Percentiles rank a stretch among this genome's conserved stretches.
These are phyloP conservation scores for Fusarium abutilonis DNA, from an alignment of 2,329 filamentous ascomycete species.

Conservation along the genomic window DNA sequence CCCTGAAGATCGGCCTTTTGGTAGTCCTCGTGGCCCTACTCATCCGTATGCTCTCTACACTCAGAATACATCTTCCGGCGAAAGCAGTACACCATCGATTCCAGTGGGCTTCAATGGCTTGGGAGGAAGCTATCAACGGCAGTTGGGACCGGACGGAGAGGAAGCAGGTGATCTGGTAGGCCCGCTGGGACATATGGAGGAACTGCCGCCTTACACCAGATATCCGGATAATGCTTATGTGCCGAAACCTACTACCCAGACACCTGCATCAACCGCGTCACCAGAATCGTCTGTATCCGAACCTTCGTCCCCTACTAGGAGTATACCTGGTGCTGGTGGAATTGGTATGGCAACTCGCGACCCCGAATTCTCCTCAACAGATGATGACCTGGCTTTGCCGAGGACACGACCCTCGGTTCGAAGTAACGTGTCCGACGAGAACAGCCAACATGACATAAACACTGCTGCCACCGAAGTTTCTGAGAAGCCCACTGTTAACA, in stretches of 20 bases:
- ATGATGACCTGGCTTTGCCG: constrained; percentile 62
- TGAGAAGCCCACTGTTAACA: constrained; percentile 60
- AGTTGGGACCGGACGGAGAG: constrained; percentile 81
- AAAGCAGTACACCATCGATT: constrained; percentile 60
- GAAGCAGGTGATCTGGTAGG: constrained; percentile 89
- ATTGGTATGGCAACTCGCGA: constrained; percentile 69
- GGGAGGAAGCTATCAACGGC: constrained; percentile 73
- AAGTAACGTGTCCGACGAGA: constrained; percentile 57
- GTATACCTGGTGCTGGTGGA: constrained; percentile 67
- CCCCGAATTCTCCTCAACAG: constrained; percentile 68
- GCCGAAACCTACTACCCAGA: constrained; percentile 31
- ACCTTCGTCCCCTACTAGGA: constrained; percentile 21
- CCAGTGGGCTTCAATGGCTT: constrained; percentile 80
- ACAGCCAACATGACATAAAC: constrained; percentile 65
- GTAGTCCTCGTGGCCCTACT: constrained; percentile 72
- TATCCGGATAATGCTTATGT: constrained; percentile 80
- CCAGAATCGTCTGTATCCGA: constrained; percentile 20
- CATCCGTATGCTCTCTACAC: constrained; percentile 90
- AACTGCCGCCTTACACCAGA: constrained; percentile 88
- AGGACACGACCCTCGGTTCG: constrained; percentile 62
- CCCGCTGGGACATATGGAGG: constrained; percentile 87
- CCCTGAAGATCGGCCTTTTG: constrained; percentile 58
- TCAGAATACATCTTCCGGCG: constrained; percentile 71
- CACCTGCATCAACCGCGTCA: constrained; percentile 10
- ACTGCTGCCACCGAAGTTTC: constrained; percentile 56